These are phyloP conservation scores for Vitis cinerea DNA, from an alignment of 164 flowering plant genomes.

Conservation along the genomic window DNA sequence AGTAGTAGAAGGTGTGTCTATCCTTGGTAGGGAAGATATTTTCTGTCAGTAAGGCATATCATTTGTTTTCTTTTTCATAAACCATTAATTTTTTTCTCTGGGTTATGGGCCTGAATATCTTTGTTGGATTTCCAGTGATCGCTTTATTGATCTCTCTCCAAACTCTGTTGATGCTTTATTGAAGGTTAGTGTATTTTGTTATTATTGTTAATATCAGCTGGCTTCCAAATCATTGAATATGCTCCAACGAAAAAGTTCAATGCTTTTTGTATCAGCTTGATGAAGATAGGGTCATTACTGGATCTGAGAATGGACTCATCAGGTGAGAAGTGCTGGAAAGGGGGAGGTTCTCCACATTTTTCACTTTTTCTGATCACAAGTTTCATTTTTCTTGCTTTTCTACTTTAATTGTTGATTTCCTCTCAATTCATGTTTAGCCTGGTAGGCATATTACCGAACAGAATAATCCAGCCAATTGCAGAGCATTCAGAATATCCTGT, in stretches of 20 bases:
- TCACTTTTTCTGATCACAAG: not conserved
- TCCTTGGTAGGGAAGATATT: not conserved
- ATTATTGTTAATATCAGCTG: not conserved
- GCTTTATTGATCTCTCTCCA: slow-evolving; percentile 72
- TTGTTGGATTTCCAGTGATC: slow-evolving; percentile 62
- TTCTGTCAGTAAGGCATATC: no score
- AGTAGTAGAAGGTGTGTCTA: not conserved
- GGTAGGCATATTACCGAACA: slow-evolving; percentile 91
- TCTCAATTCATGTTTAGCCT: slow-evolving; percentile 40
- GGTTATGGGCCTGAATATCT: not conserved
- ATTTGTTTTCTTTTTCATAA: not conserved
- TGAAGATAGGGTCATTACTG: slow-evolving; percentile 85
- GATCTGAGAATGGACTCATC: slow-evolving; percentile 88
- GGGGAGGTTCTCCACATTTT: not conserved
- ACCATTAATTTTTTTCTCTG: not conserved
- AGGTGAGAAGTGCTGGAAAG: slow-evolving; percentile 41
- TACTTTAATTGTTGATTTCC: not conserved
- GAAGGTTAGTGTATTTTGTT: slow-evolving; percentile 49
- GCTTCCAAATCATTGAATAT: not conserved
- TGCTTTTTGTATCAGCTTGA: slow-evolving; percentile 56
- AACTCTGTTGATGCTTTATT: slow-evolving; percentile 78
- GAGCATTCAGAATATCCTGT: slow-evolving; percentile 95
- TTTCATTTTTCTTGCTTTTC: not conserved
- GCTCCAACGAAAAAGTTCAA: not conserved
- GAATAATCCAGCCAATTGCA: slow-evolving; percentile 87